These are phyloP conservation scores for Fusarium sp. DNA, from an alignment of 2,329 filamentous ascomycete species.

Conservation along the genomic window DNA sequence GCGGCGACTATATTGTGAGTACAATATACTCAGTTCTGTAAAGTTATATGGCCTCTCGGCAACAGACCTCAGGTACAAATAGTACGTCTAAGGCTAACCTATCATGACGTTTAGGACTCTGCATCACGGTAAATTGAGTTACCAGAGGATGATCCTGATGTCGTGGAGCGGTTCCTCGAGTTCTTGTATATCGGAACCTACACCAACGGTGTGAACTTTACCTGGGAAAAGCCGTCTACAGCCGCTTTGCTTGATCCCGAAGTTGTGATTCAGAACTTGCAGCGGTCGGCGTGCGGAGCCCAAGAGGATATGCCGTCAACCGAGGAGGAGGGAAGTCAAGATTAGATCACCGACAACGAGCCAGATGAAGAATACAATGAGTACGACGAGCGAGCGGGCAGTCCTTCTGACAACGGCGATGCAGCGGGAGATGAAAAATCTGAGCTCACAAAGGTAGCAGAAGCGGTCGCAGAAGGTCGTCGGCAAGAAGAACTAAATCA, in stretches of 20 bases:
- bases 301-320: background rate
- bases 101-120: slow-evolving; percentile 24
- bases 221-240: background rate
- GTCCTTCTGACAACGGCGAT: fast-evolving
- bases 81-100: background rate
- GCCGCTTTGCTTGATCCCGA: background rate
- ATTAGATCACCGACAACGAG: background rate
- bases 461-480: background rate
- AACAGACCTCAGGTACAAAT: background rate
- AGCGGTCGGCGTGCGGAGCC: background rate
- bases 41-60: background rate
- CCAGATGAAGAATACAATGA: slow-evolving; percentile 24
- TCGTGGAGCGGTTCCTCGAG: slow-evolving; percentile 40
- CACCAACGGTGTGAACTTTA: background rate
- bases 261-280: background rate
- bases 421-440: background rate
- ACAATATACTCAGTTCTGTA: background rate
- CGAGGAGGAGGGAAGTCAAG: background rate
- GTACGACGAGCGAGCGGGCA: background rate
- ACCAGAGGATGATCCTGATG: slow-evolving; percentile 42
- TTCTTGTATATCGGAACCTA: slow-evolving; percentile 43
- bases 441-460: background rate
- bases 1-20: slow-evolving; percentile 38
- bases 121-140: slow-evolving; percentile 30
- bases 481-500: background rate